Percentiles rank a stretch among this genome's conserved stretches.
Evolutionary conservation across 2,329 filamentous ascomycete species (phyloP).

Genomic region (Aspergillus pseudotamarii): DNA sequence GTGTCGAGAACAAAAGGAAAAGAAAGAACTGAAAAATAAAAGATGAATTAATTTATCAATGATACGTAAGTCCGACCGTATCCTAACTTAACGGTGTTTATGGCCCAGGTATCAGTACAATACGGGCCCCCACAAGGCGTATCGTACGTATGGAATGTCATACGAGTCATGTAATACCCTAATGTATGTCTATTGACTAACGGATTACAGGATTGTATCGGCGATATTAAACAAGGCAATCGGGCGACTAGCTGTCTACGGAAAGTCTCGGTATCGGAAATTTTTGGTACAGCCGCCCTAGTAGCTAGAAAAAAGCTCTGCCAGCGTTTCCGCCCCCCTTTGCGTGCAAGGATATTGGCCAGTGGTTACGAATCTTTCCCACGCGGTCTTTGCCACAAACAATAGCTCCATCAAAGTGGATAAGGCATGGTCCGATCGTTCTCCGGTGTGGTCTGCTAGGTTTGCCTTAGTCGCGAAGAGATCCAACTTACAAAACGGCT

Average conservation of each 20-base stretch:
- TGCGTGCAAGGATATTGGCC: not conserved
- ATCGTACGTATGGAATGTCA: not conserved
- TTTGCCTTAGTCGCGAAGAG: not conserved
- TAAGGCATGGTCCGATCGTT: conserved; percentile 7
- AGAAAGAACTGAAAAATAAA: not conserved
- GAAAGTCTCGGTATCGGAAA: not conserved
- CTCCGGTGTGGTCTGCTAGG: conserved; percentile 3
- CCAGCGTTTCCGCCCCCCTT: not conserved
- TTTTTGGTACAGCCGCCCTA: not conserved
- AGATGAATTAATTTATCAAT: not conserved
- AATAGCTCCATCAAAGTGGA: not conserved
- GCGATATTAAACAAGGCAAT: not conserved
- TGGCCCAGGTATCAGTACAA: not conserved
- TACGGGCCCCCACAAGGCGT: not conserved
- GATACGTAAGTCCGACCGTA: not conserved
- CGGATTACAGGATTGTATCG: not conserved
- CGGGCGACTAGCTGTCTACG: not conserved
- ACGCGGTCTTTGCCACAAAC: not conserved
- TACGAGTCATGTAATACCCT: not conserved
- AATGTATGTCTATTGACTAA: not conserved
- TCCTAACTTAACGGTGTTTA: not conserved
- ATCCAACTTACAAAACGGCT: not conserved
- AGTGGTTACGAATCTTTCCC: not conserved
- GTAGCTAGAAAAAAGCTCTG: not conserved
- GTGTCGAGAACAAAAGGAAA: not conserved